Base-by-base conservation (phyloP, 805 yeast species). In the Yamadazyma olivae region DNA sequence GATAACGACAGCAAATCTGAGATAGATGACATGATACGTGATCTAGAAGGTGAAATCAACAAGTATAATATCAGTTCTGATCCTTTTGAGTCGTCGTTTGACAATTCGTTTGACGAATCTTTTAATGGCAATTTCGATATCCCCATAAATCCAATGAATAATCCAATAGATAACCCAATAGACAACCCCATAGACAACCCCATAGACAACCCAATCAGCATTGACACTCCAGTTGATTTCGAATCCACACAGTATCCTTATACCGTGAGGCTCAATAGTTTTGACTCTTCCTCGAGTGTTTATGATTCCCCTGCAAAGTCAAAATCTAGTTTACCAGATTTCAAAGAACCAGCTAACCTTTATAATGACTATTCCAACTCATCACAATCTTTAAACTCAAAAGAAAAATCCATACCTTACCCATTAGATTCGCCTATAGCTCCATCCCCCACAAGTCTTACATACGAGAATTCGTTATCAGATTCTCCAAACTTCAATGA, bases 381-480 rank as follows among this genome's bases (percentile, higher is more conserved):
- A 9, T 24, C 27, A 18, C n/a, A 8, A 8, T 29, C 35, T 5
- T 27, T 27, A 16, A 13, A n/a, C 14, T 26, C 31, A 7, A 30
- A 22, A 24, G 28, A 12, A 17, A 14, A 16, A 9, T 8, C 23
- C 7, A 15, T 20, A 6, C 39, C 35, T 13, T 51, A 51, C 35
- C 54, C 56, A 12, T 18, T 45, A 16, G 43, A 39, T 30, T 43
- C 44, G 9, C 51, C 48, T 3, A 39, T 43, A 15, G 42, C 19
- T 9, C 41, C 44, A 26, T 44, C 48, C 13, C 47, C 42, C 5
- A 27, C 40, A 19, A 31, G 32, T 12, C 9, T 30, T 12, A 16
- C 35, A 2, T 36, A 19, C 22, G 39, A 36, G 3, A 17, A 30
- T 31, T 29, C 37, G 26, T 15, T 36, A n/a, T 24, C 32, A 9